Evolutionary conservation across 1,284 basidiomycete genomes (phyloP), one percentile per base, ranked within the genome.

Genomic region (Omphalotus olearius): DNA sequence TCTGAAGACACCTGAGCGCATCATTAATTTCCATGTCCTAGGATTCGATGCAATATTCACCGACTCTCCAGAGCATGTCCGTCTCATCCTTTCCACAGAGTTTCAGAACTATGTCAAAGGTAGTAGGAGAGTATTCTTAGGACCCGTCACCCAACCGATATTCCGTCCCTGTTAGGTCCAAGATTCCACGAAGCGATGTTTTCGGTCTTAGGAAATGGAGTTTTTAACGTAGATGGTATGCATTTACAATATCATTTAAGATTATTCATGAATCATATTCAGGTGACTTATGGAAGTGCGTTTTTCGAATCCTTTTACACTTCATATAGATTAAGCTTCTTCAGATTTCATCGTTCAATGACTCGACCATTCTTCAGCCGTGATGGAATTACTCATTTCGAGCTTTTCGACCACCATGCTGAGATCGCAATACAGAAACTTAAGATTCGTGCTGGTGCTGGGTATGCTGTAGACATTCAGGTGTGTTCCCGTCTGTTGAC

Each of bases 301-400:
- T 46, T 6, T n/a, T 42, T 16, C 38, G 5, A 6, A 14, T 30
- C n/a, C n/a, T 7, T 26, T 14, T 25, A 17, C 18, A 1, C 9
- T 11, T 18, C 23, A n/a, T 33, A 18, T 30, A 2, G 18, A n/a
- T 25, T 17, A n/a, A n/a, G 17, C 16, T 11, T 26, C 7, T 23
- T n/a, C n/a, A 57, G 50, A 45, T 57, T 57, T 38, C 56, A 57
- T 41, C 53, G 56, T 17, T 45, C 40, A 14, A 51, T 56, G 7
- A 56, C 55, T 5, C 52, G 55, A 16, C 55, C 55, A 4, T 56
- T 57, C 33, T 57, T 82, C 64, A 75, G 65, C 58, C 69, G 69
- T 43, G 79, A 82, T 25, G 69, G 76, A n/a, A 71, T 79, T 56
- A 71, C 65, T 50, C 70, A 80, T 55, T 78, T 80, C 53, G 76